Base-by-base conservation (phyloP, 1,284 basidiomycete species). In the Ceratobasidium theobromae region DNA sequence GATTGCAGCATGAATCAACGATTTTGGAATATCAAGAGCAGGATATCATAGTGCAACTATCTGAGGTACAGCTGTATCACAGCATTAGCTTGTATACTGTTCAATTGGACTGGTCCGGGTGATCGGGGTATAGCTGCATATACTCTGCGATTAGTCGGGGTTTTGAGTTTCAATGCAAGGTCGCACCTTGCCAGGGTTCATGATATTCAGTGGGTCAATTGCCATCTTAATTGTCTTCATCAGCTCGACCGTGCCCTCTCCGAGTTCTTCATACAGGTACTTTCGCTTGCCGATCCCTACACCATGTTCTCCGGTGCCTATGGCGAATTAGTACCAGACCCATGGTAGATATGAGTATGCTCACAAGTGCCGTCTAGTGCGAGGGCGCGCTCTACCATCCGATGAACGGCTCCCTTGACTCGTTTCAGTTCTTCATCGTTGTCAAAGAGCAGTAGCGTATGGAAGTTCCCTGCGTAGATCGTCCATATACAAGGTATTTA, bases 271-370 rank as follows among this genome's bases (percentile, higher is more conserved):
- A 27, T 79, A 74, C 1, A 95, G 81, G 72, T 85, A 89, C 70
- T 84, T 83, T 71, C 83, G 87, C 79, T 93, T 93, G 21, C 89
- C 90, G 14, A 92, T 75, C 0, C 91, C 90, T 21, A 94, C 86
- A 1, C 93, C 93, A 73, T 95, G 93, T 74, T 95, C 93, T 9
- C 93, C 92, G 0, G 87, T 88, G 72, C 86, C 84, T 86, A 64
- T 40, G 21, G n/a, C 9, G 40, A 23, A 38, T 60, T 28, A 58
- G 51, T 16, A n/a, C n/a, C 21, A 28, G 30, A 12, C 12, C 23
- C 14, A 32, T 23, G 3, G n/a, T 14, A 32, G 78, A 67, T 81
- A 77, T 5, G 79, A 79, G 3, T 45, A 81, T 79, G 66, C 76
- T 62, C 71, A 53, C 73, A 74, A 1, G 76, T 76, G 5, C 76